Evolutionary conservation across 208 protist genomes (phyloP), one percentile per base, ranked within the genome.

Genomic region (Trypanosoma melophagium): DNA sequence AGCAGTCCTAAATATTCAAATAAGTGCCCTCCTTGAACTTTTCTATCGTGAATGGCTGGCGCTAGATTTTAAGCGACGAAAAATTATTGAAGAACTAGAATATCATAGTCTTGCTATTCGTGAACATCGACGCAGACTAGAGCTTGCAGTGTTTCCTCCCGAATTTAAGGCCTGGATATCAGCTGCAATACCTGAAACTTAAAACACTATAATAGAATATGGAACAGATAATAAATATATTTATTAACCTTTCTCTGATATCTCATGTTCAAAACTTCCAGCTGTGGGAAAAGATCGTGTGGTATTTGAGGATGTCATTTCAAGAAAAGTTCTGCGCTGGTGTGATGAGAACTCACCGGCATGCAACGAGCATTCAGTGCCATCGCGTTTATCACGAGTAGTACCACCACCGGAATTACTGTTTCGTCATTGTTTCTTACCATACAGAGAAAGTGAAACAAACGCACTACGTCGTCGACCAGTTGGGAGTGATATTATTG

Each of bases 31-130:
- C 10, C 19, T 61, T 3, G 57, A 66, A 10, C 69, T 47, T 19
- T 71, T 71, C 51, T 54, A 65, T 44, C 66, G 66, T 40, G 66
- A 71, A 25, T 65, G 66, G 66, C 38, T 63, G 1, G 28, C 56
- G 13, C 35, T 71, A 13, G 66, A 71, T 31, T 58, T 22, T 3
- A 52, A 25, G 50, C 56, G 66, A 7, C 55, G 58, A 31, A 0
- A 31, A 19, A n/a, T 70, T 7, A 1, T 70, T 4, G 19, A 60
- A 16, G 65, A 60, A 40, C 22, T 70, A 24, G 44, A 61, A 31
- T 25, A 55, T 57, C 59, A 67, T 21, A 53, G 68, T 35, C 59
- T 52, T 41, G 25, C 17, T 41, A 66, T 73, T 58, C 50, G 38
- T 13, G 68, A 50, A 31, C 59, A 66, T 16, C 38, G 61, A 21